Evolutionary conservation across 73 alveolate species (phyloP), one percentile per base, ranked within the genome.

Genomic region (Halteria grandinella): DNA sequence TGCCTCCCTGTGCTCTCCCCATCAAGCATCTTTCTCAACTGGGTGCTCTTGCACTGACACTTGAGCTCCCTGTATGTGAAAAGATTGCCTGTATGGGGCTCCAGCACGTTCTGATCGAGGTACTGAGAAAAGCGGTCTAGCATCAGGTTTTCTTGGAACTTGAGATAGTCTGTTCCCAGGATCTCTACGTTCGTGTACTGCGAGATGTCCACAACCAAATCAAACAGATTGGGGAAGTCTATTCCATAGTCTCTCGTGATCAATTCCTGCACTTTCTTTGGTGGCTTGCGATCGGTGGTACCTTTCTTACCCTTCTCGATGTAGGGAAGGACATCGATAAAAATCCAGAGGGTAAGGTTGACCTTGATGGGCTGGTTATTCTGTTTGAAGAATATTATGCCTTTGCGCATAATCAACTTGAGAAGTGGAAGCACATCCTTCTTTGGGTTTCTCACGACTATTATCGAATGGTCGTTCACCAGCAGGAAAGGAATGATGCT

Each of bases 401-500:
- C 78, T 41, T 55, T 40, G 33, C 63, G 55, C 43, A 55, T 41
- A 32, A 75, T 57, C 10, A 55, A 49, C 45, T 75, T 57, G 1
- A 57, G 12, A 11, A 75, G 12, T 18, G 48, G 48, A 20, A 70
- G 41, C 3, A 70, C 5, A 49, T 70, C 71, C 29, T 70, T 70
- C 58, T 70, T 70, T 7, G 83, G 83, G 36, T 75, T 75, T 28
- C 52, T 55, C 17, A 75, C 31, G 1, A 75, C 60, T 17, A 75
- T 36, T 12, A 75, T 75, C 43, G 73, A 52, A 32, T 75, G 73
- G 70, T 75, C 87, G 28, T 75, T 75, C 54, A 43, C 27, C 25
- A 75, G 50, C 10, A 75, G 57, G 70, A 24, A 75, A 3, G 87
- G 87, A 17, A 75, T 57, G 25, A 57, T n/a, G 11, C 78, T 57